A percentile compares a stretch with the other conserved stretches of the same genome.
phyloP scores from a whole-genome alignment of 148 eudicot genomes.

The Amaranthus hypochondriacus region DNA sequence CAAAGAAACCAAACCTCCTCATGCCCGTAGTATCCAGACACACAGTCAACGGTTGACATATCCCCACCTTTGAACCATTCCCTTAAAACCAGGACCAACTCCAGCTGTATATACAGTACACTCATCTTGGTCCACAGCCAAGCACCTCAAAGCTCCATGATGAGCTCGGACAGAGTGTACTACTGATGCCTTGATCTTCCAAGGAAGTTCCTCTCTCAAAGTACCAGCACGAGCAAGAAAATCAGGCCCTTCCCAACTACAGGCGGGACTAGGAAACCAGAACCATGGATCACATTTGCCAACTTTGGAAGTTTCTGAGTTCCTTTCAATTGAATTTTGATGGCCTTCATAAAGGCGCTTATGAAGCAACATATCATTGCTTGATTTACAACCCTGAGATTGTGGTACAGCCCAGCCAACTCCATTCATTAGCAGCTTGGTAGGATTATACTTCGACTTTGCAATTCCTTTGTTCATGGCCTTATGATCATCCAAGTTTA shows the following conservation, averaged over 20 bases:
- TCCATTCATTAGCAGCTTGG: slow-evolving; percentile 72
- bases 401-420: slow-evolving; percentile 96
- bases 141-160: slow-evolving; percentile 83
- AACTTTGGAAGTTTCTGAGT: slow-evolving; percentile 32
- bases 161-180: slow-evolving; percentile 82
- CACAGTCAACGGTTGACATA: slow-evolving; percentile 60
- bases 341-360: slow-evolving; percentile 39
- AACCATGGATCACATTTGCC: slow-evolving; percentile 82
- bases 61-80: slow-evolving; percentile 95
- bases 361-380: slow-evolving; percentile 42
- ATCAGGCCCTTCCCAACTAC: slow-evolving; percentile 80
- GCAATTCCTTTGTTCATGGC: slow-evolving; percentile 36
- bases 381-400: slow-evolving; percentile 54
- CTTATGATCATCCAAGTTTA: slow-evolving; percentile 37
- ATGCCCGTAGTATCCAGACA: slow-evolving; percentile 85
- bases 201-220: slow-evolving; percentile 80
- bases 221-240: slow-evolving; percentile 70
- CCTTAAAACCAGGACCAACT: slow-evolving; percentile 90
- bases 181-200: slow-evolving; percentile 96
- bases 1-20: slow-evolving; percentile 70
- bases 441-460: slow-evolving; percentile 49
- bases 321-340: slow-evolving; percentile 36
- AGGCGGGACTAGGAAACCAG: slow-evolving; percentile 87
- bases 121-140: slow-evolving; percentile 81
- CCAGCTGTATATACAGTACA: slow-evolving; percentile 86